phyloP scores from a whole-genome alignment of 1,139 yeast genomes.

The Insectozyma bohioensis region DNA sequence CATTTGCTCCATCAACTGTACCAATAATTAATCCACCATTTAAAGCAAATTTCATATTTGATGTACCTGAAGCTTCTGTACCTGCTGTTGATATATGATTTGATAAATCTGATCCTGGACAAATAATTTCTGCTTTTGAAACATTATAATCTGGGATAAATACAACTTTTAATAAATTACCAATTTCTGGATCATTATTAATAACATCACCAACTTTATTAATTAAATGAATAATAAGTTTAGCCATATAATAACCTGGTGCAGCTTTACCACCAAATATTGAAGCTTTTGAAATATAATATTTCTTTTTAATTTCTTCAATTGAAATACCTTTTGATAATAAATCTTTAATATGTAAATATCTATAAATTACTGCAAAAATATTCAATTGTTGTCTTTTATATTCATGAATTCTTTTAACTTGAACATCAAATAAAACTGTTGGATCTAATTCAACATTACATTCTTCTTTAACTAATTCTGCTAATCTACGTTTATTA shows the following conservation, averaged over 20 bases:
- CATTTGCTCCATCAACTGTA: conserved; percentile 96
- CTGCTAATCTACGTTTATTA: conserved; percentile 73
- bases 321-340: conserved; percentile 43
- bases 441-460: conserved; percentile 70
- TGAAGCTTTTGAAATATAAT: conserved; percentile 73
- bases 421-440: conserved; percentile 87
- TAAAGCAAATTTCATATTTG: conserved; percentile 92
- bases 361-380: conserved; percentile 84
- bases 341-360: conserved; percentile 70
- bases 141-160: conserved; percentile 92
- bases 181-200: conserved; percentile 74
- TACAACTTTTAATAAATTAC: conserved; percentile 76
- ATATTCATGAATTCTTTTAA: conserved; percentile 92
- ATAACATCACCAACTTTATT: conserved; percentile 80
- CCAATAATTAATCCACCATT: conserved; percentile 95
- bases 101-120: conserved; percentile 87
- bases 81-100: conserved; percentile 98
- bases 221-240: conserved; percentile 81
- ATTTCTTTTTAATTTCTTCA: conserved; percentile 59
- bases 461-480: conserved; percentile 63
- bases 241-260: conserved; percentile 96
- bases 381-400: conserved; percentile 93
- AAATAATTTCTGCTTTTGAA: conserved; percentile 87
- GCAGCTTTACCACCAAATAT: conserved; percentile 96
- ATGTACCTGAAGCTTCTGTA: conserved; percentile 95